Base-by-base conservation (phyloP, 768 basidiomycete genomes). In the Phlegmacium glaucopus region DNA sequence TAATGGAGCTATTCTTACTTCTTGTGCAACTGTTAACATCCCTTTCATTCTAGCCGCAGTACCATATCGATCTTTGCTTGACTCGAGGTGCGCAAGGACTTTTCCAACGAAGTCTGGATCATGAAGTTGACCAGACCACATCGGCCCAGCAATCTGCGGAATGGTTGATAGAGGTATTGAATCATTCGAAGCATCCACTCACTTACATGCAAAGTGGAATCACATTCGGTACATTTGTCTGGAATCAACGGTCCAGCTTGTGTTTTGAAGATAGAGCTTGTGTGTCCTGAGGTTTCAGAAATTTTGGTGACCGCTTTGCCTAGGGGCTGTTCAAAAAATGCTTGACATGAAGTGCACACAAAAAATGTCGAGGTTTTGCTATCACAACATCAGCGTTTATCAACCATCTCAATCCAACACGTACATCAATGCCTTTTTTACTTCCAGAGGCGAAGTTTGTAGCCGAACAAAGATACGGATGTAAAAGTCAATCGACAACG, bases 401-500 rank as follows among this genome's bases (percentile, higher is more conserved):
- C 22, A 2, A 22, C 22, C 22, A 22, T 22, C 15, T 13, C 35
- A 17, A 1, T 15, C 47, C 17, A 5, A 13, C 12, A 74, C 82
- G 53, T 60, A 94, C 94, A 82, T 80, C 17, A 86, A 72, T 4
- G 80, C 68, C 51, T 82, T 83, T 67, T 99, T 99, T 36, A 94
- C 94, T 63, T 94, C 84, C 22, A 85, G 65, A 0, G 93, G 85
- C 3, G 83, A 74, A 0, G 85, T 76, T 44, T 79, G 72, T 4
- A 99, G 71, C 9, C 87, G 82, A 12, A 97, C 80, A 59, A 97
- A 99, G 15, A 98, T 60, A 4, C 96, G 86, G 18, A 96, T 85
- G 63, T 99, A 99, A 64, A 98, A 99, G 59, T 99, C 96, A 60
- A 99, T 95, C 12, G 92, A 95, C 27, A 99, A 72, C 0, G 88